phyloP scores from a whole-genome alignment of 2,329 filamentous ascomycete genomes.

The Epichloe uncinata region DNA sequence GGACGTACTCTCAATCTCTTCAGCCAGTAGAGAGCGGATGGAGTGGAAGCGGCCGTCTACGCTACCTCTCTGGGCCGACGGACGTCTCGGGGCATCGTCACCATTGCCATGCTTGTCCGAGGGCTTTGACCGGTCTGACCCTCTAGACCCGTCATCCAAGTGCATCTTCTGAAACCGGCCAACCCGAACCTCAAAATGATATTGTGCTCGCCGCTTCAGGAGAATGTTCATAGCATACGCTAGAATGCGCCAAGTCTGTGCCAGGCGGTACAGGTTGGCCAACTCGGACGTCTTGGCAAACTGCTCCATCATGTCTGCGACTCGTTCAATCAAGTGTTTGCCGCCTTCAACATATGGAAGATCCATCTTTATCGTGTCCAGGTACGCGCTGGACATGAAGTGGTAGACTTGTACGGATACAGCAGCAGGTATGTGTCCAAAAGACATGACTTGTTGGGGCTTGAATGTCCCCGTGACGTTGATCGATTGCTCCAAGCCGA shows the following conservation, averaged over 20 bases:
- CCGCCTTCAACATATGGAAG: conserved; percentile 28
- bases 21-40: conserved; percentile 33
- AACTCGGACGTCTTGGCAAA: conserved; percentile 45
- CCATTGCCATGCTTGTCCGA: conserved; percentile 18
- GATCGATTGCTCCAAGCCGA: conserved; percentile 45
- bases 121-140: conserved; percentile 13
- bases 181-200: conserved; percentile 39
- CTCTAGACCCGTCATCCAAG: conserved; percentile 15
- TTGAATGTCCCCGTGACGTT: conserved; percentile 43
- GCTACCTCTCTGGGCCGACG: conserved; percentile 16
- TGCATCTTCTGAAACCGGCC: conserved; percentile 23
- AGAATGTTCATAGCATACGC: conserved; percentile 42
- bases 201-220: conserved; percentile 39
- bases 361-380: conserved; percentile 37
- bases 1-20: conserved; percentile 49
- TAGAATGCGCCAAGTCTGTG: conserved; percentile 51
- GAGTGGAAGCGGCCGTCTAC: conserved; percentile 19
- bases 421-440: conserved; percentile 41
- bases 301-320: conserved; percentile 37
- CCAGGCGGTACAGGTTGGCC: conserved; percentile 43
- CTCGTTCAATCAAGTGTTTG: conserved; percentile 30
- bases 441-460: conserved; percentile 49
- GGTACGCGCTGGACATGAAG: conserved; percentile 42
- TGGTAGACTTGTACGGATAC: conserved; percentile 38
- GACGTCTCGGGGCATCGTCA: conserved; percentile 25